These are phyloP conservation scores for Rhizodiscina lignyota DNA, from an alignment of 495 filamentous ascomycete genomes.

Conservation along the genomic window DNA sequence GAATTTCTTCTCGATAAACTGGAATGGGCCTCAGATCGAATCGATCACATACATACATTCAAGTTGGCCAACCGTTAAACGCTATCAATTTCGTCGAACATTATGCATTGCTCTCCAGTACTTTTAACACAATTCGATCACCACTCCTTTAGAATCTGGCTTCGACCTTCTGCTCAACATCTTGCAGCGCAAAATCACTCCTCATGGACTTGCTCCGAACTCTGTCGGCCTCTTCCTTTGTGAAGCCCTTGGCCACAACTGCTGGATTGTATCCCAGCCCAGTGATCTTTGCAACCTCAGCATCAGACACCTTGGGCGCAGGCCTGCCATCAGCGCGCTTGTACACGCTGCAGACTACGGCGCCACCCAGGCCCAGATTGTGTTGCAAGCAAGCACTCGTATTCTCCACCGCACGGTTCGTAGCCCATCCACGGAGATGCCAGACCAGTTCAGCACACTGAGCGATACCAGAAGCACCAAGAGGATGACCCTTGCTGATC, in stretches of 20 bases:
- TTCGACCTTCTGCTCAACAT: conserved; percentile 53
- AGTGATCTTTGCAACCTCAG: conserved; percentile 41
- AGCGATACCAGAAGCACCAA: conserved; percentile 83
- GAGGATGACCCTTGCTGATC: conserved; percentile 89
- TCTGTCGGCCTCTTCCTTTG: conserved; percentile 49
- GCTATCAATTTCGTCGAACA: no score
- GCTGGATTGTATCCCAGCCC: conserved; percentile 87
- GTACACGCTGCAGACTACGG: conserved; percentile 82
- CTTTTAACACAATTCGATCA: no score
- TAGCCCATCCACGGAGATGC: conserved; percentile 93
- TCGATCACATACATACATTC: no score
- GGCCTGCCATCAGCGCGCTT: conserved; percentile 64
- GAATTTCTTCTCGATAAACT: no score
- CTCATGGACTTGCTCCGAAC: conserved; percentile 54
- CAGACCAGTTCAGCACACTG: conserved; percentile 94
- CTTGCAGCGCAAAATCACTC: conserved; percentile 58
- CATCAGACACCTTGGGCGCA: conserved; percentile 36
- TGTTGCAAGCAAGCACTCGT: conserved; percentile 72
- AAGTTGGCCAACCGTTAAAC: no score
- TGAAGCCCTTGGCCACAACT: conserved; percentile 73
- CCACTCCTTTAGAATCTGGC: conserved; percentile 30
- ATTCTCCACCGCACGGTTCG: conserved; percentile 57
- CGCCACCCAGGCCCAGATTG: conserved; percentile 85
- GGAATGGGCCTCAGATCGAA: no score
- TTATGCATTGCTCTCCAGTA: no score